A percentile compares a stretch with the other conserved stretches of the same genome.
Evolutionary conservation across 2,329 filamentous ascomycete species (phyloP).

Genomic region (Elsinoe necatrix): DNA sequence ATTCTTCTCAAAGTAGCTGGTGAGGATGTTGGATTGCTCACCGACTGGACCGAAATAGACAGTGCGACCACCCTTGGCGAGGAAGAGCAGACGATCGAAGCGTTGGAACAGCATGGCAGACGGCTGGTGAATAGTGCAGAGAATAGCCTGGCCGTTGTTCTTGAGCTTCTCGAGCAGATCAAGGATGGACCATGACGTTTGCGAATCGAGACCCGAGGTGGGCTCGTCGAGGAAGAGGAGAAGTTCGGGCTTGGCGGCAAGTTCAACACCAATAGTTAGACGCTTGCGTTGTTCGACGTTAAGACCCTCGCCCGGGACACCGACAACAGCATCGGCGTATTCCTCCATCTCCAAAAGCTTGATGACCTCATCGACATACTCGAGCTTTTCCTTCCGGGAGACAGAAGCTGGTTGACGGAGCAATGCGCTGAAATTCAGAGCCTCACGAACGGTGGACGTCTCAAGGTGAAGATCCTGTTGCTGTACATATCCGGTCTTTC

Average conservation of each 20-base stretch:
- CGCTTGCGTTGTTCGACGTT: slow-evolving; percentile 63
- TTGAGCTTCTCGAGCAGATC: slow-evolving; percentile 83
- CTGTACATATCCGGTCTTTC: slow-evolving; percentile 85
- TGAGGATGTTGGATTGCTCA: slow-evolving; percentile 58
- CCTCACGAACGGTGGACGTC: slow-evolving; percentile 80
- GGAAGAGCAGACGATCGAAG: slow-evolving; percentile 72
- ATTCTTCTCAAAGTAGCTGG: slow-evolving; percentile 67
- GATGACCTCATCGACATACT: slow-evolving; percentile 85
- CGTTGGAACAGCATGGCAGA: slow-evolving; percentile 90
- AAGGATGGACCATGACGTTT: slow-evolving; percentile 88
- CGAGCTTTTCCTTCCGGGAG: slow-evolving; percentile 67
- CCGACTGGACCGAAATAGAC: slow-evolving; percentile 79
- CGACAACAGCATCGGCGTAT: slow-evolving; percentile 83
- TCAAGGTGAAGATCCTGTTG: slow-evolving; percentile 84
- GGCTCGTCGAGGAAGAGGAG: slow-evolving; percentile 92
- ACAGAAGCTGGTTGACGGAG: slow-evolving; percentile 73
- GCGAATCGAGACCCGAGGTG: slow-evolving; percentile 85
- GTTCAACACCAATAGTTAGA: slow-evolving; percentile 90
- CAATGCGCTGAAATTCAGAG: slow-evolving; percentile 74
- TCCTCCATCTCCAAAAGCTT: slow-evolving; percentile 82
- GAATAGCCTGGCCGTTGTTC: slow-evolving; percentile 79
- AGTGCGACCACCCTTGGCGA: slow-evolving; percentile 65
- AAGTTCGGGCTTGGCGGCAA: slow-evolving; percentile 82
- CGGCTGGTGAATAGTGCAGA: slow-evolving; percentile 98
- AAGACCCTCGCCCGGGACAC: slow-evolving; percentile 74